Conservation (phyloP, 2,329 filamentous ascomycete genomes). For the Fusarium sp. region DNA sequence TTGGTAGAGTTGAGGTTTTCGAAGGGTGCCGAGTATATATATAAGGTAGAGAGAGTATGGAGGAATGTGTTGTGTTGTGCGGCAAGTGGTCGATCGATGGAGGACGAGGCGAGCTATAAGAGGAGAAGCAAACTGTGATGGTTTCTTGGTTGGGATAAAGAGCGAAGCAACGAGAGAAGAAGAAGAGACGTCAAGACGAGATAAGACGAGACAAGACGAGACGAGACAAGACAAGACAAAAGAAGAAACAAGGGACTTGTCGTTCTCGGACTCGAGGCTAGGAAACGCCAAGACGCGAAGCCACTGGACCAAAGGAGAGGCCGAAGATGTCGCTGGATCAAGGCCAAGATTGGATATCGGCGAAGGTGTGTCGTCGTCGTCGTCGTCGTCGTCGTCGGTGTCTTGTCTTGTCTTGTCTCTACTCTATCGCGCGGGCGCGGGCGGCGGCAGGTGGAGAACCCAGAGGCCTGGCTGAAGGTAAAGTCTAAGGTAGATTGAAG, state of each 20-base stretch:
- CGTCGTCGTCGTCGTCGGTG: constrained; percentile 30
- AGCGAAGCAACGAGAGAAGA: constrained; percentile 13
- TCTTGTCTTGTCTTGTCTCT: too few species aligned
- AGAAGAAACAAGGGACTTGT: neutral
- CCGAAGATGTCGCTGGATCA: constrained; percentile 17
- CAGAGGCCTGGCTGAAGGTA: constrained; percentile 40
- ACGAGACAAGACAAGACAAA: constrained; percentile 3
- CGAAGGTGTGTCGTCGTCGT: too few species aligned
- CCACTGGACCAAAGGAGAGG: constrained; percentile 31
- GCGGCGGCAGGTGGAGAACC: constrained; percentile 39
- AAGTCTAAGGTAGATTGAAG: constrained; percentile 38
- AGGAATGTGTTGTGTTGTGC: constrained; percentile 2
- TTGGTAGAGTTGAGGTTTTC: constrained; percentile 1
- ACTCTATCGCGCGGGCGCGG: too few species aligned
- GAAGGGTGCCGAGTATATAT: constrained; percentile 4
- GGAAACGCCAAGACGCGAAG: constrained; percentile 25
- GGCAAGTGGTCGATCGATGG: constrained; percentile 2
- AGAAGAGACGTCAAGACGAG: neutral
- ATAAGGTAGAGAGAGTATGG: neutral
- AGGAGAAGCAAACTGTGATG: constrained; percentile 30
- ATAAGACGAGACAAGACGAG: neutral
- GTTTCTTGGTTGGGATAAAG: constrained; percentile 4
- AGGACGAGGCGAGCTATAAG: constrained; percentile 32
- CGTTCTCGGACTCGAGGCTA: too few species aligned
- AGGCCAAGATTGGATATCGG: too few species aligned